Base-by-base conservation (phyloP, 169 alveolate genomes). In the Eimeria acervulina region DNA sequence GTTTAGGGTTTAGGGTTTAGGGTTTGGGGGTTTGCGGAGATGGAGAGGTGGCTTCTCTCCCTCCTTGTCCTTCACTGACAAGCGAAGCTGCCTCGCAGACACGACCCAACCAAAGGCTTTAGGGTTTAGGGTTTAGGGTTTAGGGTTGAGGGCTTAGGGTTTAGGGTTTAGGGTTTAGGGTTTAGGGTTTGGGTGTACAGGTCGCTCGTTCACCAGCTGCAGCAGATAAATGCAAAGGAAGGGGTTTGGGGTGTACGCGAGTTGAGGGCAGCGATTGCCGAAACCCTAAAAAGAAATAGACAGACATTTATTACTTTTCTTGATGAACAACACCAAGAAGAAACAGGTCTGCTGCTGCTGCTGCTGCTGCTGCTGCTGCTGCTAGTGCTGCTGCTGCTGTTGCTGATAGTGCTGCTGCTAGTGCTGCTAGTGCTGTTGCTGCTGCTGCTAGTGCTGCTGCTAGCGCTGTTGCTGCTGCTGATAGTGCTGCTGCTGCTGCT, bases 151-250 rank as follows among this genome's bases (percentile, higher is more conserved):
- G 74, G 74, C 15, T 63, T 63, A 63, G 74, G 74, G 74, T 63
- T 63, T 63, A 63, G 74, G 83, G 83, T 72, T 72, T 72, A 36
- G 83, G 47, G 83, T n/a, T 72, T 72, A 36, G 83, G 40, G 83
- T n/a, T 72, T 72, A n/a, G n/a, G n/a, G n/a, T n/a, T n/a, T n/a
- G n/a, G n/a, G 52, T 21, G 47, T 36, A 44, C 44, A 72, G 83
- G 83, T 3, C 83, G n/a, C 4, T 72, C 2, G 83, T 36, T 38
- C 83, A 72, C 44, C 83, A 72, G 47, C 83, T 72, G 83, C 44
- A 72, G 83, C 19, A 12, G 42, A 72, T 17, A 4, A 19, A n/a
- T n/a, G 6, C 28, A 4, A 44, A 3, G 7, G 47, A 12, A 6
- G 17, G 83, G 83, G 83, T 31, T n/a, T 36, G 40, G 40, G 17